Base-by-base conservation (phyloP, 2,329 filamentous ascomycete species). In the Colletotrichum eleusines region DNA sequence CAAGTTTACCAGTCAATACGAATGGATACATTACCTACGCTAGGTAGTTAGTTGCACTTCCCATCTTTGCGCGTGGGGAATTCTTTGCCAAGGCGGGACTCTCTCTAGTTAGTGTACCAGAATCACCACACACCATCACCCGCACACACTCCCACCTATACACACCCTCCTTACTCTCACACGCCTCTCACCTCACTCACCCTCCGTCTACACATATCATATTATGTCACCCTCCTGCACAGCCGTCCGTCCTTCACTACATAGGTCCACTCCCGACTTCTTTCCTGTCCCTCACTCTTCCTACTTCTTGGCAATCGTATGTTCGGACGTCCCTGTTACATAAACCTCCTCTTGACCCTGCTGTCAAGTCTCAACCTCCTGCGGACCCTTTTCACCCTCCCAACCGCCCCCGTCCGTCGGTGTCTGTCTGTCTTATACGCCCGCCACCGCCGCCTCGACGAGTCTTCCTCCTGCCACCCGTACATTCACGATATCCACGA, bases 261-360 rank as follows among this genome's bases (percentile, higher is more conserved):
- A 40, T 20, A 71, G 63, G 58, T 40, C n/a, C 20, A 28, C 58
- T 63, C 58, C 44, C 35, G 26, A 42, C 16, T 42, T 46, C 44
- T 62, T 46, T 51, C 40, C 59, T 63, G 8, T 44, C 51, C 44
- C 58, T 23, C 63, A 35, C n/a, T 46, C 58, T 20, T 60, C 42
- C 26, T 53, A 54, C 23, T 59, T 54, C 69, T 69, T 69, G 69
- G 69, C 69, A 69, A 7, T 23, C 53, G 11, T 46, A 33, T 68
- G n/a, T 40, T 59, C 59, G 6, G 44, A 59, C 53, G 35, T 59
- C 31, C 38, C 31, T 26, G 20, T 53, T 33, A 18, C 28, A 31
- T 38, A n/a, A 35, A 66, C 35, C 35, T 42, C 40, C 33, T 42
- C 51, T 61, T 23, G 48, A 66, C 40, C 44, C n/a, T 26, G 35